These are phyloP conservation scores for Fusarium temperatum DNA, from an alignment of 2,329 filamentous ascomycete species.

Conservation along the genomic window DNA sequence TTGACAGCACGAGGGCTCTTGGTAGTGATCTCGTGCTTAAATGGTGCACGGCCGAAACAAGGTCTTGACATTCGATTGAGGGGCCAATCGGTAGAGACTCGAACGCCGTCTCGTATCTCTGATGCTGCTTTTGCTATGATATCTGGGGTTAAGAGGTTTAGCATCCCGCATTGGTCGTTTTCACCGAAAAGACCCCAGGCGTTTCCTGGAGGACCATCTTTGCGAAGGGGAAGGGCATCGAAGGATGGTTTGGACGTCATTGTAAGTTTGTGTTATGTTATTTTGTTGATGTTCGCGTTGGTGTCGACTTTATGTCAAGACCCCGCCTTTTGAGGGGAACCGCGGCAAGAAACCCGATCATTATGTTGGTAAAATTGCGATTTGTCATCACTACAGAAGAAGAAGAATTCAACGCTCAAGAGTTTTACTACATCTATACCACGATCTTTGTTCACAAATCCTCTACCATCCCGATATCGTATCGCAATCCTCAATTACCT, in stretches of 20 bases:
- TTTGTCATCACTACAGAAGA: neutral
- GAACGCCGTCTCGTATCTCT: slow-evolving; percentile 44
- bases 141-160: slow-evolving; percentile 61
- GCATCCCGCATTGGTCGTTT: slow-evolving; percentile 61
- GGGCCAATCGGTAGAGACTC: slow-evolving; percentile 49
- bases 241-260: slow-evolving; percentile 46
- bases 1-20: slow-evolving; percentile 45
- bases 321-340: slow-evolving; percentile 19
- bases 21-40: slow-evolving; percentile 42
- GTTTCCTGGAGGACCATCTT: slow-evolving; percentile 60
- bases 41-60: slow-evolving; percentile 45
- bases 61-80: slow-evolving; percentile 46
- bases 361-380: neutral
- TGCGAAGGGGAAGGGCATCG: slow-evolving; percentile 58
- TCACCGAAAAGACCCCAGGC: slow-evolving; percentile 65
- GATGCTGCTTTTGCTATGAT: slow-evolving; percentile 35
- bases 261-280: fast-evolving
- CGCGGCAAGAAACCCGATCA: neutral
- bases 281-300: neutral
- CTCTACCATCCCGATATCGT: fast-evolving
- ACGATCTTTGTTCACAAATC: fast-evolving
- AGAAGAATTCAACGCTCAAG: fast-evolving
- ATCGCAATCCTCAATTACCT: fast-evolving
- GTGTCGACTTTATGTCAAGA: neutral
- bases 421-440: fast-evolving